Evolutionary conservation across 345 rosid genomes (phyloP), one percentile per base, ranked within the genome.

Genomic region (Lepidium aucheri): DNA sequence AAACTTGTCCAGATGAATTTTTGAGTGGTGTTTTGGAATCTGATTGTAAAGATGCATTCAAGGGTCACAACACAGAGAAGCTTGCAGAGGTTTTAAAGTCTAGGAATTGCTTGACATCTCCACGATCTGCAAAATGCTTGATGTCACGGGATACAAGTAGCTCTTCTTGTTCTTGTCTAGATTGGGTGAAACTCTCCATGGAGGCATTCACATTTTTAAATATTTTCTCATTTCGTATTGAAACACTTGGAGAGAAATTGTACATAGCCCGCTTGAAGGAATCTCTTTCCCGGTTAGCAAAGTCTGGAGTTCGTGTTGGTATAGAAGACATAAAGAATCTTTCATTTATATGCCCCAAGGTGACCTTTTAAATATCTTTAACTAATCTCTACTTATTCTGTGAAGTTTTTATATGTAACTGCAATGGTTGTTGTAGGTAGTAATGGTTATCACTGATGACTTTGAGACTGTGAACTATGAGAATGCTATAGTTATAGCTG

Each of bases 301-400:
- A 51, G 75, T 74, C 77, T 71, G 93, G 89, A 20, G 72, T 84
- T 55, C 61, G 64, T 56, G 74, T 80, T 65, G 66, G 73, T 60
- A 76, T 82, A 53, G 77, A 83, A 69, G 91, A 89, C 61, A 68
- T 92, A 7, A 85, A 77, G 81, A 72, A 81, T 79, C 86, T 92
- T 57, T 79, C 95, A 8, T 39, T 74, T 70, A 74, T 92, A 58
- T 85, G 86, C 71, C 92, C 95, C 54, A 82, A 87, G 95, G 98
- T 87, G 72, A 72, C 41, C 33, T 34, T 56, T 4, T 53, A 6
- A 42, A 42, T 59, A 58, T 44, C 11, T 69, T 17, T 45, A n/a
- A 35, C 38, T 10, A n/a, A 26, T 65, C 20, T 4, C 28, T 45
- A 36, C 38, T 43, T 22, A 8, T 44, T 65, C 4, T 13, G 28